These are phyloP conservation scores for Lachancea sp. DNA, from an alignment of 805 yeast genomes.

Conservation along the genomic window DNA sequence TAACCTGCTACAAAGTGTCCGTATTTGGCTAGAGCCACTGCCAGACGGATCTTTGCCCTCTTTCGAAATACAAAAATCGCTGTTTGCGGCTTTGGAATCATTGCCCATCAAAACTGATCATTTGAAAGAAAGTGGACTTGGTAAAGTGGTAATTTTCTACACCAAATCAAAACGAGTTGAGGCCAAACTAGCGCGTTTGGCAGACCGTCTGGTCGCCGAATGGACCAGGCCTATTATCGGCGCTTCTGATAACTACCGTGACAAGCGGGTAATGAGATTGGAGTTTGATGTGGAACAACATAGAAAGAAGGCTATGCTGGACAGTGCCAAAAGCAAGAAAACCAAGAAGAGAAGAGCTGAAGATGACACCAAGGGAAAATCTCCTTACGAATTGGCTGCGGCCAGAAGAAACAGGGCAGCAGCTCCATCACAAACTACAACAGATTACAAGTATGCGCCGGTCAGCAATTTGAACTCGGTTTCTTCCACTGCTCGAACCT, in stretches of 20 bases:
- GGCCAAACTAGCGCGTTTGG: slow-evolving; percentile 74
- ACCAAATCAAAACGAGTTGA: slow-evolving; percentile 88
- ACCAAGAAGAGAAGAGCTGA: slow-evolving; percentile 21
- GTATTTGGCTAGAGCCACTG: slow-evolving; percentile 96
- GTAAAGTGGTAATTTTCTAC: slow-evolving; percentile 88
- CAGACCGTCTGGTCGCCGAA: slow-evolving; percentile 86
- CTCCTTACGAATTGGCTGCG: slow-evolving; percentile 80
- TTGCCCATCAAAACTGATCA: slow-evolving; percentile 95
- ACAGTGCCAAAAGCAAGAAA: slow-evolving; percentile 31
- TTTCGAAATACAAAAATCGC: slow-evolving; percentile 85
- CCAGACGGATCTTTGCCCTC: slow-evolving; percentile 99
- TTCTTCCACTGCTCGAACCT: slow-evolving; percentile 34
- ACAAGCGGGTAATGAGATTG: slow-evolving; percentile 63
- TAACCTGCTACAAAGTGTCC: slow-evolving; percentile 83
- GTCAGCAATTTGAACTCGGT: slow-evolving; percentile 48
- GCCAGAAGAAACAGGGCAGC: slow-evolving; percentile 91
- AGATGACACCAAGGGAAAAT: slow-evolving; percentile 21
- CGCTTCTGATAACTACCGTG: slow-evolving; percentile 89
- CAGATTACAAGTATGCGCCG: slow-evolving; percentile 89
- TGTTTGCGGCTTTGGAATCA: slow-evolving; percentile 64
- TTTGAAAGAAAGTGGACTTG: slow-evolving; percentile 88
- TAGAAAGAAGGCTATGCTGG: slow-evolving; percentile 32
- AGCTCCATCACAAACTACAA: slow-evolving; percentile 84
- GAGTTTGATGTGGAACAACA: slow-evolving; percentile 58
- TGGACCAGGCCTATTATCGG: slow-evolving; percentile 99